Conservation (phyloP, 2,329 filamentous ascomycete species). For the Huntiella abstrusa region DNA sequence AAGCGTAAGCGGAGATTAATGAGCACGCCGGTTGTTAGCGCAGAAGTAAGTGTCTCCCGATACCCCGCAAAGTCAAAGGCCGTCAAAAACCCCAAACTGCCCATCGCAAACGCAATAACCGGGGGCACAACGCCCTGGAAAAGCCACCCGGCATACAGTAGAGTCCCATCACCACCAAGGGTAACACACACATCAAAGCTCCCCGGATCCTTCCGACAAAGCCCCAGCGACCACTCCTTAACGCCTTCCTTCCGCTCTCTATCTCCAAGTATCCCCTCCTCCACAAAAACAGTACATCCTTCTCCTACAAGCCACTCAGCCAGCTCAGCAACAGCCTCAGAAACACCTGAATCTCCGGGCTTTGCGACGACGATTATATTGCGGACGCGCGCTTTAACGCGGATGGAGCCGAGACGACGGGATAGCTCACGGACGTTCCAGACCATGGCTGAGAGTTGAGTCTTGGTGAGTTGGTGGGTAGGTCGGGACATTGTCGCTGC, state of each 20-base stretch:
- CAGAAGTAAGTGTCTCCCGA: slow-evolving; percentile 45
- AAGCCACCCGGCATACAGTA: slow-evolving; percentile 88
- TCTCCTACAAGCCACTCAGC: slow-evolving; percentile 61
- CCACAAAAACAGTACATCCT: slow-evolving; percentile 63
- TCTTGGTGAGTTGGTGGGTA: slow-evolving; percentile 75
- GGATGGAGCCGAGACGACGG: slow-evolving; percentile 66
- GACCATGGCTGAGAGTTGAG: slow-evolving; percentile 89
- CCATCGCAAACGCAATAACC: slow-evolving; percentile 76
- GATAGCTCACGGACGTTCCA: slow-evolving; percentile 85
- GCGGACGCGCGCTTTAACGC: slow-evolving; percentile 62
- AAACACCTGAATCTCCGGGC: slow-evolving; percentile 65
- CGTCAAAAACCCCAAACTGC: slow-evolving; percentile 84
- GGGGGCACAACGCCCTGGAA: slow-evolving; percentile 92
- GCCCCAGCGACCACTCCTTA: slow-evolving; percentile 64
- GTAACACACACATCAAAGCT: slow-evolving; percentile 89
- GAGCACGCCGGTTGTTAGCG: slow-evolving; percentile 68
- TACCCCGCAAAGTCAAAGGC: slow-evolving; percentile 84
- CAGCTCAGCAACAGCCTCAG: slow-evolving; percentile 58
- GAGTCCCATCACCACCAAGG: slow-evolving; percentile 87
- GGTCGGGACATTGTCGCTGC: neutral
- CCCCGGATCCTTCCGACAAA: slow-evolving; percentile 62
- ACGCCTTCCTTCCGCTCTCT: slow-evolving; percentile 26
- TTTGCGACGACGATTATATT: slow-evolving; percentile 83
- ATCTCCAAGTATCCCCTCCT: slow-evolving; percentile 42
- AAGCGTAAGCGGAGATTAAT: slow-evolving; percentile 78